A percentile compares a stretch with the other conserved stretches of the same genome.
Conservation (phyloP, 345 rosid genomes). For the Lepidium didymum region DNA sequence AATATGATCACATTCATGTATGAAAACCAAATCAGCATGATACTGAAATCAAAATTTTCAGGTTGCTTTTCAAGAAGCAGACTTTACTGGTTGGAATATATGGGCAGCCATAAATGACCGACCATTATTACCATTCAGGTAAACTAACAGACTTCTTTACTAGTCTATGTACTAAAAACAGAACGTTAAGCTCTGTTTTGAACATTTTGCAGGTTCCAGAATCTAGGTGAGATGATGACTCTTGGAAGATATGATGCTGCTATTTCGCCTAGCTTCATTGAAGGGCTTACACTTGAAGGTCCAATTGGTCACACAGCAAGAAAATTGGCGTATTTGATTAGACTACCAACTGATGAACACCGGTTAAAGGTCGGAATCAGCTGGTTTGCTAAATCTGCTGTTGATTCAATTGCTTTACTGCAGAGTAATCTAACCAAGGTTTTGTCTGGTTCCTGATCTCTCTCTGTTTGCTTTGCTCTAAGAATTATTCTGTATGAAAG, state of each 20-base stretch:
- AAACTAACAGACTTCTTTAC: not conserved
- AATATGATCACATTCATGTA: not conserved
- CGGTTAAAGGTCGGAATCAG: constrained; percentile 81
- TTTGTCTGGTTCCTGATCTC: constrained; percentile 41
- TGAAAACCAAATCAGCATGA: not conserved
- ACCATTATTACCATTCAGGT: constrained; percentile 91
- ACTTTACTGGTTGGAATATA: constrained; percentile 91
- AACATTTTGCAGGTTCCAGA: constrained; percentile 59
- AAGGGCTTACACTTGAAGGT: constrained; percentile 85
- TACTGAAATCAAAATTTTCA: constrained; percentile 12
- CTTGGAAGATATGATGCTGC: constrained; percentile 86
- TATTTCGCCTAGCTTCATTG: constrained; percentile 77
- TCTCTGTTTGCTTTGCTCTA: not conserved
- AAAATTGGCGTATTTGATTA: constrained; percentile 71
- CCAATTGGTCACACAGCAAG: constrained; percentile 84
- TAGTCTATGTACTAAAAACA: not conserved
- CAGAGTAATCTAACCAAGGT: constrained; percentile 63
- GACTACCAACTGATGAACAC: constrained; percentile 93
- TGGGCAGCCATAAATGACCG: constrained; percentile 95
- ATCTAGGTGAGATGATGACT: constrained; percentile 95
- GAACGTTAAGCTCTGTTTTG: not conserved
- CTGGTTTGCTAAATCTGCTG: constrained; percentile 76
- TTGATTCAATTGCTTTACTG: constrained; percentile 67
- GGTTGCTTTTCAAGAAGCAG: constrained; percentile 99
- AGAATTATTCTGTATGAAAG: not conserved